Base-by-base conservation (phyloP, 176 grass and related monocot genomes). In the Musa acuminata region DNA sequence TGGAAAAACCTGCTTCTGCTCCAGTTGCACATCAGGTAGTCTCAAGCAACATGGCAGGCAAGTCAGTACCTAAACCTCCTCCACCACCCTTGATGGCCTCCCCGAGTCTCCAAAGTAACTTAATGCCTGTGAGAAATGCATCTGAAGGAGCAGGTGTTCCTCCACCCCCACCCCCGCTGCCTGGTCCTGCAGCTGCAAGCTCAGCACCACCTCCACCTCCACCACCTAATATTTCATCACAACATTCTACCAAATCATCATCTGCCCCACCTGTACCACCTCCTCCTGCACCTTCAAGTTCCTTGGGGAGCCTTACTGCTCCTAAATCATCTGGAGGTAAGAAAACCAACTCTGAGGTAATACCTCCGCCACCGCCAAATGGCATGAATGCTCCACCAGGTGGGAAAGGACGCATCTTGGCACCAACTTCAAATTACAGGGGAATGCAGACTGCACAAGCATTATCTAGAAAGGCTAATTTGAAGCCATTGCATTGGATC, bases 401-500 rank as follows among this genome's bases (percentile, higher is more conserved):
- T 43, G 83, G 83, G 16, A 85, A 85, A 62, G 67, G 79, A 71
- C 72, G 72, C 21, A 29, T 58, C 75, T 22, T 64, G 43, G 26
- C 20, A 17, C 58, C 59, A 60, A 51, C 73, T 49, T 12, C 55
- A 58, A 84, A 81, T 80, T 79, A 85, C 75, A 90, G 78, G 80
- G 81, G 59, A 52, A 54, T 87, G 69, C 87, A 88, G 13, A 80
- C 76, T 88, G 74, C 80, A 51, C 90, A 88, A 73, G 49, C 72
- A 69, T 69, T 78, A 55, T 80, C 84, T 52, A 98, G 72, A 80
- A 98, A 72, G 75, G 78, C 90, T 49, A 98, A 98, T 83, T 84
- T 98, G 82, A 98, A 98, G 81, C 95, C 95, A 78, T 82, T 98
- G 77, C 95, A 98, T 83, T 98, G 95, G 95, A 88, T 98, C 74